Evolutionary conservation across 805 yeast species (phyloP), one percentile per base, ranked within the genome.

Genomic region (Metschnikowia gruessii): DNA sequence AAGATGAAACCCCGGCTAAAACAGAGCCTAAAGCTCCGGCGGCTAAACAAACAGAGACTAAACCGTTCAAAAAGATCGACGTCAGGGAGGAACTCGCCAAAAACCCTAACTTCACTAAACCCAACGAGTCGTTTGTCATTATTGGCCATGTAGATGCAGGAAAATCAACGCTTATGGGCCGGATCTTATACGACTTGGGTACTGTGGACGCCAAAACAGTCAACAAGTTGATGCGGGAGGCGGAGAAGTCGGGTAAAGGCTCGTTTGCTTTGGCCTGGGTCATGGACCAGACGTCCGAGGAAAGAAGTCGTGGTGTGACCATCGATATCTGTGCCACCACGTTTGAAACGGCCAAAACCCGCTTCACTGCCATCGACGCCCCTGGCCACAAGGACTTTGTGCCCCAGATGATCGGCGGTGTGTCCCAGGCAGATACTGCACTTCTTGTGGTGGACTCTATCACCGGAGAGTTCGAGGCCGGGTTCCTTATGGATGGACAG

Each of bases 101-200:
- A 9, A 68, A 70, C 52, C 43, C 60, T 10, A 46, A 56, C 6
- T 67, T 59, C 50, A 41, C 53, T 31, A 82, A 81, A 54, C 85
- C 87, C 1, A 76, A 72, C 45, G 66, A 82, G 41, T 78, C 85
- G n/a, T 85, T 85, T 56, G 90, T 86, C 29, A 89, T 87, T 3
- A 84, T 87, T 54, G 94, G 95, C 10, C 95, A 87, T 62, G 92
- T 87, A 6, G 95, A 87, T 63, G 87, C 92, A 0, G 95, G 95
- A 13, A 87, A 87, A 58, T 83, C 90, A 2, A 87, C 95, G 1
- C 70, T 87, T 42, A 79, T 86, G 79, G 95, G 95, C 6, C 65
- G 94, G 39, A 62, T 87, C 32, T 62, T 87, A 34, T 81, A 79
- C 49, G 92, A 86, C 56, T 63, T 78, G 22, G 85, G 85, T 7